Base-by-base conservation (phyloP, 2,329 filamentous ascomycete species). In the Colletotrichum higginsianum region DNA sequence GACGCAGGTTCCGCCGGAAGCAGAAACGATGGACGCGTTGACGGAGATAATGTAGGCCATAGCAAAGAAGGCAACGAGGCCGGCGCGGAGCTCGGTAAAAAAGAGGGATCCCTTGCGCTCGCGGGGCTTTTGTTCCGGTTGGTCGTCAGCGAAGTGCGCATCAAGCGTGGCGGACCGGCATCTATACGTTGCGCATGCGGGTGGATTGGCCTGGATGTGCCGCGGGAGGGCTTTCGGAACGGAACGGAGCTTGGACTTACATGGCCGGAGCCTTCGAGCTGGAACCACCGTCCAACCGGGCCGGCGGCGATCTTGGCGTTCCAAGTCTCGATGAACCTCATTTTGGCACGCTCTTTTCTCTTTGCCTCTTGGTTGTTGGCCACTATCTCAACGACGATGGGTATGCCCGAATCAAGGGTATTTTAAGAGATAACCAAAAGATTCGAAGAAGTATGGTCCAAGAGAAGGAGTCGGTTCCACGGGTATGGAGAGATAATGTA, bases 61-160 rank as follows among this genome's bases (percentile, higher is more conserved):
- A 76, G 89, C 88, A 79, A 93, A 93, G 82, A 95, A 94, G 79
- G 93, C 95, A 35, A 94, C 93, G 47, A 97, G 83, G 58, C 94
- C 94, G 71, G 93, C 94, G 73, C 94, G 92, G 65, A 97, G 86
- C 83, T 97, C 94, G 60, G 94, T 97, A 77, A 94, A 90, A 84
- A 97, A 97, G 76, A 88, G 87, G 42, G 93, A 92, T 26, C 91
- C 91, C 79, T 93, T 92, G 64, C 93, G 90, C 80, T 94, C 91
- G 76, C 86, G 89, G 74, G 87, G 89, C 91, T 93, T 57, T 38
- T 60, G 72, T 80, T 73, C 81, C 16, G n/a, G 15, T 40, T 23
- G 30, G 21, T 21, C 40, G 47, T 52, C 38, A 73, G 69, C 44
- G 72, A 55, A 12, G 12, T 38, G 38, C 23, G 8, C 38, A 67